Evolutionary conservation across 768 basidiomycete species (phyloP), one percentile per base, ranked within the genome.

Genomic region (Podaxis sp.): DNA sequence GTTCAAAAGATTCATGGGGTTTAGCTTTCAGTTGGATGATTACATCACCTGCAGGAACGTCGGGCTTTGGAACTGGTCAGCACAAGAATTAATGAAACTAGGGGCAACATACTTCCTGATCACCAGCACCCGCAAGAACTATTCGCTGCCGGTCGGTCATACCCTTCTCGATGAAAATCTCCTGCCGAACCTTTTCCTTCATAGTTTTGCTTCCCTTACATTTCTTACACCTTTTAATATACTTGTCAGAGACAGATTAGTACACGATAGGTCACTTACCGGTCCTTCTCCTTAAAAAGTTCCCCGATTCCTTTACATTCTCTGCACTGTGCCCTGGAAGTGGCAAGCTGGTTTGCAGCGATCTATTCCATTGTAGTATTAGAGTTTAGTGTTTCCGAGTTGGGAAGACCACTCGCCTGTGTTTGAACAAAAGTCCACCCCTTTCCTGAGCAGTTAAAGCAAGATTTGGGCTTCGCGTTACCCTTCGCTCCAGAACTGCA

Each of bases 121-220:
- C 96, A 11, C 94, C 95, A 54, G 93, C 93, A 9, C 93, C 95
- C n/a, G 86, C 78, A 50, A 98, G 81, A 2, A 96, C 87, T 54
- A 98, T 95, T 59, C 90, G 78, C 69, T 96, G 87, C 9, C 85
- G 83, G 66, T 95, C 85, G 4, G 85, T 71, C 87, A 94, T 93
- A 13, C 96, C 96, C 56, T 86, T 87, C 67, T 95, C 92, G 48
- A 98, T 81, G 65, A 85, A 82, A 23, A 97, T 87, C 64, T 95
- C 93, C 64, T 94, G 87, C 52, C 91, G 86, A 50, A 88, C 91
- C 78, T 94, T 97, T 70, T 96, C 93, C 63, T 89, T 87, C 47
- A 90, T 82, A 0, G 86, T 89, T 71, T 88, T 89, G 55, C 83
- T 82, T 3, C 95, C 96, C 68, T 95, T 94, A 75, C 96, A 98